phyloP scores from a whole-genome alignment of 2,329 filamentous ascomycete genomes.

The Myriangium duriaei region DNA sequence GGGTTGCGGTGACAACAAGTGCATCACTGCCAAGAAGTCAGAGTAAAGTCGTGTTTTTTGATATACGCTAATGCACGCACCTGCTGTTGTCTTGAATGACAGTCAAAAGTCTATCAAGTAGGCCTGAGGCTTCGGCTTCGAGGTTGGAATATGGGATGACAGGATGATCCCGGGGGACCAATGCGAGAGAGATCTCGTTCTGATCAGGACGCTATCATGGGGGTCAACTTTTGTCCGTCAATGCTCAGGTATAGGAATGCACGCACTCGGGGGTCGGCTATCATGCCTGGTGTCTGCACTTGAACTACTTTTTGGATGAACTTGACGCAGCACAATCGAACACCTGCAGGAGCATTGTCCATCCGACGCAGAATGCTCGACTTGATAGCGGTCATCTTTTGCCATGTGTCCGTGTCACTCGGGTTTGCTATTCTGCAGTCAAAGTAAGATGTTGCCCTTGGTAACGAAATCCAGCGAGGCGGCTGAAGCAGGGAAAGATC shows the following conservation, averaged over 20 bases:
- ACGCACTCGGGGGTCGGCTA: conserved; percentile 70
- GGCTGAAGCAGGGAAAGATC: background rate
- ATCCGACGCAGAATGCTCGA: conserved; percentile 76
- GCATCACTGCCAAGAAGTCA: conserved; percentile 52
- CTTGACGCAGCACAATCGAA: conserved; percentile 92
- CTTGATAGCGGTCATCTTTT: conserved; percentile 80
- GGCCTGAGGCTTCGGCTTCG: conserved; percentile 82
- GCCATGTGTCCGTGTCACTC: conserved; percentile 71
- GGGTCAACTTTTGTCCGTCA: conserved; percentile 4
- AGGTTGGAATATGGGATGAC: conserved; percentile 67
- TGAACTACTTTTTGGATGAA: conserved; percentile 90
- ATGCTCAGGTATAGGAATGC: conserved; percentile 13
- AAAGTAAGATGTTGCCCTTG: conserved; percentile 3
- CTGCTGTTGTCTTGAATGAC: conserved; percentile 77
- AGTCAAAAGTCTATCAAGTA: conserved; percentile 76
- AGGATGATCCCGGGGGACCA: conserved; percentile 73
- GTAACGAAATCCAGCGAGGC: background rate
- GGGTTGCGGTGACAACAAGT: conserved; percentile 74
- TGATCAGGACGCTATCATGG: conserved; percentile 55
- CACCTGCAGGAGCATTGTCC: conserved; percentile 63
- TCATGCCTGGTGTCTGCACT: conserved; percentile 74
- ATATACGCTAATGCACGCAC: conserved; percentile 38
- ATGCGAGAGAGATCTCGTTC: conserved; percentile 73
- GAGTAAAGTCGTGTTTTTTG: background rate
- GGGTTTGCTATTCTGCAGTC: conserved; percentile 67